Base-by-base conservation (phyloP, 257 asterid species). In the Solanum gandarillasii region DNA sequence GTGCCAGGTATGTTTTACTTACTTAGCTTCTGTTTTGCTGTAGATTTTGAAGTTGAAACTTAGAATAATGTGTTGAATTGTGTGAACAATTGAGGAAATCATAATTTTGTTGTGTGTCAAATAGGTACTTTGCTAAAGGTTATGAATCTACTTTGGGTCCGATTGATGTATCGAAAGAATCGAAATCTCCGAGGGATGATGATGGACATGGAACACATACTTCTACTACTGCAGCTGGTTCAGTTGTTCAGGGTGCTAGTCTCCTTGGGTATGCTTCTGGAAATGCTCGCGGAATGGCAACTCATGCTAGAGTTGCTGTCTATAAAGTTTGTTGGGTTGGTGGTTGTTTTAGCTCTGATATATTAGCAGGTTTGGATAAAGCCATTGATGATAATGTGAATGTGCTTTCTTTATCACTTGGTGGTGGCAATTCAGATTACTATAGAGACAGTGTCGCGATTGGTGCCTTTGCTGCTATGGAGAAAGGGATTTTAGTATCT, bases 141-240 rank as follows among this genome's bases (percentile, higher is more conserved):
- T 91, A 87, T 23, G 16, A 90, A 87, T 90, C 90, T 78, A 90
- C 88, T 6, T 2, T 27, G 2, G 94, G 93, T 7, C 93, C 94
- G 9, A 92, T 94, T 32, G 94, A 93, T 65, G 89, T 91, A 83
- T 75, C 90, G 85, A 90, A 90, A 48, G 88, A 86, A 83, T 87
- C 48, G 1, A 31, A 90, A 35, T 95, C 98, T 39, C 94, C 98
- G 0, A 93, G 98, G 20, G 98, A 95, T 34, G 84, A 25, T 3
- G 94, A 93, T 4, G 98, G 98, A 5, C 98, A 95, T 72, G 98
- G 97, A 38, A 93, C 94, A 2, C 98, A 94, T 82, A 91, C 94
- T 6, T 91, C 98, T 39, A 92, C 96, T 88, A 95, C 97, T 7
- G 95, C 94, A 25, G 94, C 93, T 7, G 98, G 98, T 8, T 88